Evolutionary conservation across 306 rosid species (phyloP).

Genomic region (Quercus cerris): DNA sequence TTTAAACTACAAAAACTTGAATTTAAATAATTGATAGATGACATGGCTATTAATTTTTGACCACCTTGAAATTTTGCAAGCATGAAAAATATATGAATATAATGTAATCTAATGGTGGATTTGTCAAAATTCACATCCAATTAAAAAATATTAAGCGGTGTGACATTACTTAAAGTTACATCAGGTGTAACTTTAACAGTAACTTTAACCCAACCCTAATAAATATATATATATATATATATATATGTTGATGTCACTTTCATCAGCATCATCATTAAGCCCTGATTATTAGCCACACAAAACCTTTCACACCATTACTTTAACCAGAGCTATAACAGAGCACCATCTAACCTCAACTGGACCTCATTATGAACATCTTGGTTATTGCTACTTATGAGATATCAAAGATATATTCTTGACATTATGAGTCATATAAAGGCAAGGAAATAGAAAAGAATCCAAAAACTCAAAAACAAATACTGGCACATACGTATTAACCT

Average conservation of each 20-base stretch:
- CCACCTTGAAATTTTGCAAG: too few species aligned
- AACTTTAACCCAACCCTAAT: too few species aligned
- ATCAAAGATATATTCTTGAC: not conserved
- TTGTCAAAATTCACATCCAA: too few species aligned
- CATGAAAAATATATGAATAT: too few species aligned
- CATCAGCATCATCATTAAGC: not conserved
- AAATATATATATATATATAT: too few species aligned
- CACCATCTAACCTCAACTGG: not conserved
- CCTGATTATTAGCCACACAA: not conserved
- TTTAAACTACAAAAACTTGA: too few species aligned
- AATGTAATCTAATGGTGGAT: too few species aligned
- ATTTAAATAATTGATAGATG: too few species aligned
- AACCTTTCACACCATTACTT: not conserved
- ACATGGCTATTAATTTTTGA: too few species aligned
- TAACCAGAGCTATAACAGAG: not conserved
- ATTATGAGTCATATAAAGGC: not conserved
- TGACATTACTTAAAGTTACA: too few species aligned
- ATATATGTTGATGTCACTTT: not conserved
- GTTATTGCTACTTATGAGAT: not conserved
- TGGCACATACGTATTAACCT: conserved; percentile 60
- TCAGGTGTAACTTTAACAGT: too few species aligned
- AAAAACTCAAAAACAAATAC: conserved; percentile 19
- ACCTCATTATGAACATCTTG: not conserved
- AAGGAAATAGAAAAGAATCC: not conserved
- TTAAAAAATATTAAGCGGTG: too few species aligned